Percentiles rank a stretch among this genome's conserved stretches.
Evolutionary conservation across 176 grass and related monocot species (phyloP).

Genomic region (Saccharum officinarum): DNA sequence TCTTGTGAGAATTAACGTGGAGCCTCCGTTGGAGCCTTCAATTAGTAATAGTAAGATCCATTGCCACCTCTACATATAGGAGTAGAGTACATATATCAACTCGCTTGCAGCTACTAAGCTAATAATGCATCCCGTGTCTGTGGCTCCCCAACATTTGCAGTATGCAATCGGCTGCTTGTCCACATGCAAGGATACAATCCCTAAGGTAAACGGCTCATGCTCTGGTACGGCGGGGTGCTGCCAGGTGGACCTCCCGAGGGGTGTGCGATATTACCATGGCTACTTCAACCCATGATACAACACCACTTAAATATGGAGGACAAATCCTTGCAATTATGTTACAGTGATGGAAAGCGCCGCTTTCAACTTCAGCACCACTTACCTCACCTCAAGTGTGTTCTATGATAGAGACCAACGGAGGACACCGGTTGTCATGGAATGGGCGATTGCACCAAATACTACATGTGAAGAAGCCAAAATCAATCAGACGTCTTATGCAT

Average conservation of each 20-base stretch:
- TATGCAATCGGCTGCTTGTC: no score
- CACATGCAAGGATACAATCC: not conserved
- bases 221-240: not conserved
- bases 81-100: no score
- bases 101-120: no score
- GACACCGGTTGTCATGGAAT: not conserved
- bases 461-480: not conserved
- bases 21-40: no score
- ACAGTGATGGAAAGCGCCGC: not conserved
- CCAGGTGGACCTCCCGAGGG: not conserved
- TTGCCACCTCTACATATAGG: no score
- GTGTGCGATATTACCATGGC: not conserved
- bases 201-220: not conserved
- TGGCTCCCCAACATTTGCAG: no score
- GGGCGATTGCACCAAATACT: not conserved
- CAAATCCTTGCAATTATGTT: not conserved
- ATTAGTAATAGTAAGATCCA: no score
- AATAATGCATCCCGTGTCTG: no score
- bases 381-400: not conserved
- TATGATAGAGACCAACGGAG: not conserved
- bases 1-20: no score
- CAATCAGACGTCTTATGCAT: not conserved
- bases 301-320: not conserved
- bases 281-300: not conserved
- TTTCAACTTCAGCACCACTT: not conserved